A percentile compares a stretch with the other conserved stretches of the same genome.
Conservation (phyloP, 2,329 filamentous ascomycete genomes). For the Penicillium sp. region DNA sequence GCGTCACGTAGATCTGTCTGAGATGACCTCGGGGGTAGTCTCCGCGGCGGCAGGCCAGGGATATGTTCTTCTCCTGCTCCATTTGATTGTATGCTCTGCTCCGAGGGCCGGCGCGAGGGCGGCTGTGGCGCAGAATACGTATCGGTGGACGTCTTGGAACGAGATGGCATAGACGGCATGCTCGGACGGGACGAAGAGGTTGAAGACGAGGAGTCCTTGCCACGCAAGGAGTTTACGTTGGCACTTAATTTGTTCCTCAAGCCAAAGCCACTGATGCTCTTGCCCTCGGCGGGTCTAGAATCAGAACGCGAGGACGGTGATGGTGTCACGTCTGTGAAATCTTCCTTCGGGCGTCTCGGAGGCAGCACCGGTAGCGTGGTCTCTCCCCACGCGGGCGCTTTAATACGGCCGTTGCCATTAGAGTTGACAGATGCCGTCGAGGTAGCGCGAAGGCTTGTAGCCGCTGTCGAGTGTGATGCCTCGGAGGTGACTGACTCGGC, state of each 20-base stretch:
- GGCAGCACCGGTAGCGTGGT: constrained; percentile 55
- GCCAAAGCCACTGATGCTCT: constrained; percentile 6
- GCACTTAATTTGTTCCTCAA: constrained; percentile 9
- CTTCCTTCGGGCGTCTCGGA: constrained; percentile 43
- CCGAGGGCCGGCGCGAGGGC: constrained; percentile 28
- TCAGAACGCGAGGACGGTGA: constrained; percentile 21
- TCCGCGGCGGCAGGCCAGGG: constrained; percentile 25
- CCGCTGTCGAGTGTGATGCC: constrained; percentile 49
- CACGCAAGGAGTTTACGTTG: constrained; percentile 13
- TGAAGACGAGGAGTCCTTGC: constrained; percentile 7
- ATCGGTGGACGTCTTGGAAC: background rate
- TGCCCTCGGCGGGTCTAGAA: constrained; percentile 10
- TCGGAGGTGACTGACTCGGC: constrained; percentile 54
- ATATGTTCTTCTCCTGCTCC: constrained; percentile 12
- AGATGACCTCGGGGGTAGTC: constrained; percentile 35
- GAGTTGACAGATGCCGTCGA: constrained; percentile 31
- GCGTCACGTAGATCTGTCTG: constrained; percentile 33
- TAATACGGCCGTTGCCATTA: constrained; percentile 38
- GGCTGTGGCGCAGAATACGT: constrained; percentile 20
- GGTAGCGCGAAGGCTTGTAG: constrained; percentile 39
- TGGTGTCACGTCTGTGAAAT: constrained; percentile 18
- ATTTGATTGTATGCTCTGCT: constrained; percentile 13
- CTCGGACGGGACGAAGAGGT: constrained; percentile 6
- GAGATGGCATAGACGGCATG: constrained; percentile 9
- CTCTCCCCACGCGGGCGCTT: constrained; percentile 58